Evolutionary conservation across 352 stramenopile species (phyloP).

Genomic region (Pythium brassicae): DNA sequence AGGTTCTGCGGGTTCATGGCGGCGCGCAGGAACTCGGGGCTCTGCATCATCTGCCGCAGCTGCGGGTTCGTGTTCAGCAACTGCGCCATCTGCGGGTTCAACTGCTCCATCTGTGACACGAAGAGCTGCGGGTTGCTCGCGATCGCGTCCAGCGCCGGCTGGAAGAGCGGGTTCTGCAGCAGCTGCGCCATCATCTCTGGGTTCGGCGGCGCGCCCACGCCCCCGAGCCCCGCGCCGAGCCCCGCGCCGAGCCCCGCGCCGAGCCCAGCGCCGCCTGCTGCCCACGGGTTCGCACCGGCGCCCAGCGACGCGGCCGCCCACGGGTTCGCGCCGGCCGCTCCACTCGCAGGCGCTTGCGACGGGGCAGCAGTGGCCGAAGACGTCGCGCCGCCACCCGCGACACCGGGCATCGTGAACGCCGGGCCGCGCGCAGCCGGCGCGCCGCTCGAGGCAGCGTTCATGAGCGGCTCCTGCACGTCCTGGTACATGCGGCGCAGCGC

Average conservation of each 20-base stretch:
- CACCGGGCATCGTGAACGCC: constrained; percentile 84
- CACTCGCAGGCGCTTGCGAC: constrained; percentile 15
- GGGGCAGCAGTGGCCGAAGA: too few relatives aligned
- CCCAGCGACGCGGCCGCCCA: constrained; percentile 29
- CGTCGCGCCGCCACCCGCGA: constrained; percentile 41
- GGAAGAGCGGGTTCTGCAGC: constrained; percentile 86
- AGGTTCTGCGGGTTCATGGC: constrained; percentile 90
- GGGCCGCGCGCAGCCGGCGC: constrained; percentile 35
- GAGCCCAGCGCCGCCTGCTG: neutral
- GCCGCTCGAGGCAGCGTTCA: constrained; percentile 85
- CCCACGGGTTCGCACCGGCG: constrained; percentile 8
- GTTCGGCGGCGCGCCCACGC: constrained; percentile 30
- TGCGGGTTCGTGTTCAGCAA: constrained; percentile 87
- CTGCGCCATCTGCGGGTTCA: constrained; percentile 87
- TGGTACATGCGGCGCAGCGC: constrained; percentile 93
- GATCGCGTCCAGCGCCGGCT: constrained; percentile 78
- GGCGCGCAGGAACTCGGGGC: constrained; percentile 79
- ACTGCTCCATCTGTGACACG: constrained; percentile 79
- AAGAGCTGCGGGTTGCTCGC: constrained; percentile 78
- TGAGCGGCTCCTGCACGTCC: constrained; percentile 94
- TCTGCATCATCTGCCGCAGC: constrained; percentile 87
- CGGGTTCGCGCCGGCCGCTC: constrained; percentile 35
- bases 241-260: constrained; percentile 3
- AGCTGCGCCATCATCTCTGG: constrained; percentile 79
- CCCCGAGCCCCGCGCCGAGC: constrained; percentile 3